Base-by-base conservation (phyloP, 2,329 filamentous ascomycete species). In the Bimuria novae-zelandiae region DNA sequence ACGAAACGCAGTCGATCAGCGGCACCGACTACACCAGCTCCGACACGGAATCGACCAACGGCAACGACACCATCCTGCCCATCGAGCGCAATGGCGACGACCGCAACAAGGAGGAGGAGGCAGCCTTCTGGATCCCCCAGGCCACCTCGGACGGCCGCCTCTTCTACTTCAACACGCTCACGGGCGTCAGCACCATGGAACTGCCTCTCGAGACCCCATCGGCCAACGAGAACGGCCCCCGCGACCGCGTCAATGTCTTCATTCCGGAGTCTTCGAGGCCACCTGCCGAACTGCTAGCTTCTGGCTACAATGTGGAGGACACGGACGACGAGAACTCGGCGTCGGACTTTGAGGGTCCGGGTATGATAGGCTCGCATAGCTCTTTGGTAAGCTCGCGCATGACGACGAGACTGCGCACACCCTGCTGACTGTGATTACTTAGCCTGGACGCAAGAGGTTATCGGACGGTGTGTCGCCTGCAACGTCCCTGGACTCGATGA, bases 161-260 rank as follows among this genome's bases (percentile, higher is more conserved):
- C 21, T 99, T 95, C 76, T 99, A 97, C 77, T 97, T 96, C 82
- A 99, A 99, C 75, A 97, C 93, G 57, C 86, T 97, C 78, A 99
- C 94, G 0, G 92, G 93, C 50, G 91, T 95, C 68, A 95, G 90
- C 69, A 95, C 90, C 58, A 94, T 92, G 85, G 94, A 99, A 71
- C 79, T 99, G 55, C 94, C 94, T 1, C 81, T 99, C 22, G 94
- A 99, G 72, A 93, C 93, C 14, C 92, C 94, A 1, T 90, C 89
- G 6, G 76, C 85, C 16, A 88, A 85, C 59, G 94, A 99, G 75
- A 89, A 83, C 50, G 93, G 93, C 1, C 94, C 94, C 2, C 84
- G 89, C 62, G 92, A 97, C 74, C 87, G 92, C 55, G 92, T 89
- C 77, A 93, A 96, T 71, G 87, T 95, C 56, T 88, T 85, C 68